Percentiles rank a stretch among this genome's conserved stretches.
These are phyloP conservation scores for Rhododendron mucronatum DNA, from an alignment of 148 eudicot species.

Conservation along the genomic window DNA sequence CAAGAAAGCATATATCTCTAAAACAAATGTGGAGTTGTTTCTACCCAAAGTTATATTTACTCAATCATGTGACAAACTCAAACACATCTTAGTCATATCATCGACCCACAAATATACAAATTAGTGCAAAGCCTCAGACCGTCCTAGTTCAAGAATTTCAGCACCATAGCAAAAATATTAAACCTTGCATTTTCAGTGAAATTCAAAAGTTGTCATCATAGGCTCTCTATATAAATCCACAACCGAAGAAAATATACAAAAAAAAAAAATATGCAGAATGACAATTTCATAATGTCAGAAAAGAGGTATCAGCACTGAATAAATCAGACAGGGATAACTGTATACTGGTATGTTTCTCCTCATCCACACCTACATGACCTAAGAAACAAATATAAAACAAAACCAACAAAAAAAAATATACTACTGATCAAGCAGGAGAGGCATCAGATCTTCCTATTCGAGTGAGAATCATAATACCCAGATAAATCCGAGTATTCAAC, in stretches of 20 bases:
- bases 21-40: not conserved
- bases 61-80: not conserved
- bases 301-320: not conserved
- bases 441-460: conserved; percentile 69
- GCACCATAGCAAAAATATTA: conserved; percentile 24
- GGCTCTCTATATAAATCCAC: conserved; percentile 5
- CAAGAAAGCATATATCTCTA: not conserved
- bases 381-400: not conserved
- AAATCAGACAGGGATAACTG: conserved; percentile 6
- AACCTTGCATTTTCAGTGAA: conserved; percentile 14
- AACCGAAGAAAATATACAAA: not conserved
- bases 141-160: conserved; percentile 50
- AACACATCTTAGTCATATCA: not conserved
- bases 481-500: conserved; percentile 16
- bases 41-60: not conserved
- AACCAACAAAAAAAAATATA: no score
- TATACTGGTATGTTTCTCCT: not conserved
- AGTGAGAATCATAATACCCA: conserved; percentile 30
- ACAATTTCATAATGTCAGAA: not conserved
- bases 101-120: not conserved
- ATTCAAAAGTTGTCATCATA: conserved; percentile 20
- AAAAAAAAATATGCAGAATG: not conserved
- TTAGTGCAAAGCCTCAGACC: conserved; percentile 40
- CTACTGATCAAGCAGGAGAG: not conserved
- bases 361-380: not conserved